A percentile compares a stretch with the other conserved stretches of the same genome.
Conservation (phyloP, 306 rosid species). For the Cyamopsis tetragonoloba region DNA sequence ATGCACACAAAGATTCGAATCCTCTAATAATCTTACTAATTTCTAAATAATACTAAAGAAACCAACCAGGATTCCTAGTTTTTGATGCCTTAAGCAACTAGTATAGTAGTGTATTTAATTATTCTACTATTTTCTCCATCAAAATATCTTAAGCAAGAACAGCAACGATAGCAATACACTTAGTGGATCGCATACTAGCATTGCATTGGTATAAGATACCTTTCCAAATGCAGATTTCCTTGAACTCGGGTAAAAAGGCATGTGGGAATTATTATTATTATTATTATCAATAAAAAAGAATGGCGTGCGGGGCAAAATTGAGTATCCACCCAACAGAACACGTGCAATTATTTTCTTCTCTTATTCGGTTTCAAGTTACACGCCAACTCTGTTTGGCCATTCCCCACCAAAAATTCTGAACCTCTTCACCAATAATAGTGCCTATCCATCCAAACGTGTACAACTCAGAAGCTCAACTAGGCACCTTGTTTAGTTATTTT, state of each 20-base stretch:
- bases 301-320: constrained; percentile 15
- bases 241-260: constrained; percentile 19
- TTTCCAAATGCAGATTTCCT: constrained; percentile 1
- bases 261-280: constrained; percentile 24
- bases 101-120: not conserved
- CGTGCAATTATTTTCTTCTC: constrained; percentile 29
- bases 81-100: not conserved
- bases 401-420: constrained; percentile 11
- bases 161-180: not conserved
- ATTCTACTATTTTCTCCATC: not conserved
- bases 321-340: constrained; percentile 22
- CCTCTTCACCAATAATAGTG: constrained; percentile 23
- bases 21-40: not conserved
- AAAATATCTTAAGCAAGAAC: not conserved
- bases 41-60: not conserved
- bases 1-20: not conserved
- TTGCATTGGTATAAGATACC: not conserved
- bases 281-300: too few relatives aligned
- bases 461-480: not conserved
- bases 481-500: not conserved
- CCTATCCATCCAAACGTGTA: constrained; percentile 12
- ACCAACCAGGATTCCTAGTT: not conserved
- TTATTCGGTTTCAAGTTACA: constrained; percentile 3
- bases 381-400: constrained; percentile 17
- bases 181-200: not conserved